Percentiles rank a stretch among this genome's conserved stretches.
Evolutionary conservation across 1,139 yeast genomes (phyloP).

Genomic region (Wickerhamomyces sp.): DNA sequence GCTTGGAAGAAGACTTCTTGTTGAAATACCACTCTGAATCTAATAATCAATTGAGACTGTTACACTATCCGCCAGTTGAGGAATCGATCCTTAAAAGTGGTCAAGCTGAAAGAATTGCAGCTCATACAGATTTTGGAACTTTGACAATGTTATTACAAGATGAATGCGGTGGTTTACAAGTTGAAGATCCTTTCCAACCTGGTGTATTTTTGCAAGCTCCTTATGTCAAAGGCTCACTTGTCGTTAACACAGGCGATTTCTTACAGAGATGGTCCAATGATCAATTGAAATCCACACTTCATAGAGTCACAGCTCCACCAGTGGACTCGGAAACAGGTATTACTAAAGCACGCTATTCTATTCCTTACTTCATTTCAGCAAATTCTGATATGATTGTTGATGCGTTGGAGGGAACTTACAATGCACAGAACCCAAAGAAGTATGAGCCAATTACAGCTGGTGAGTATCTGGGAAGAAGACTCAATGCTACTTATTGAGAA

Average conservation of each 20-base stretch:
- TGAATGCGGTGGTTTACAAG: slow-evolving; percentile 20
- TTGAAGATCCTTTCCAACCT: slow-evolving; percentile 13
- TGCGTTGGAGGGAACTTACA: slow-evolving; percentile 24
- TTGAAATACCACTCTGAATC: slow-evolving; percentile 12
- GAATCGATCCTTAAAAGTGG: slow-evolving; percentile 8
- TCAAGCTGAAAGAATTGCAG: slow-evolving; percentile 20
- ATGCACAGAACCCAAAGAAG: slow-evolving; percentile 25
- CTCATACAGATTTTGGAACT: slow-evolving; percentile 22
- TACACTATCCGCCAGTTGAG: slow-evolving; percentile 18
- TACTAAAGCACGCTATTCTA: slow-evolving; percentile 18
- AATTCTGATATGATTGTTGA: slow-evolving; percentile 15
- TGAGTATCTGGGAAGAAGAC: slow-evolving; percentile 10
- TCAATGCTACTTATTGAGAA: slow-evolving; percentile 24
- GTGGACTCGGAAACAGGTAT: slow-evolving; percentile 13
- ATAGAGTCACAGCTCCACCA: slow-evolving; percentile 22
- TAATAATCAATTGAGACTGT: slow-evolving; percentile 15
- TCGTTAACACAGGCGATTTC: slow-evolving; percentile 22
- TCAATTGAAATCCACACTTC: slow-evolving; percentile 18
- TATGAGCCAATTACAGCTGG: slow-evolving; percentile 28
- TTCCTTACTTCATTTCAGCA: slow-evolving; percentile 22
- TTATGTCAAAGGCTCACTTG: slow-evolving; percentile 15
- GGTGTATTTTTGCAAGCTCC: slow-evolving; percentile 18
- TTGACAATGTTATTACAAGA: slow-evolving; percentile 20
- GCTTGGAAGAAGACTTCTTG: slow-evolving; percentile 14
- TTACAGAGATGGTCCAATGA: slow-evolving; percentile 23